Conservation (phyloP, 352 stramenopile genomes). For the Aphanomyces astaci region DNA sequence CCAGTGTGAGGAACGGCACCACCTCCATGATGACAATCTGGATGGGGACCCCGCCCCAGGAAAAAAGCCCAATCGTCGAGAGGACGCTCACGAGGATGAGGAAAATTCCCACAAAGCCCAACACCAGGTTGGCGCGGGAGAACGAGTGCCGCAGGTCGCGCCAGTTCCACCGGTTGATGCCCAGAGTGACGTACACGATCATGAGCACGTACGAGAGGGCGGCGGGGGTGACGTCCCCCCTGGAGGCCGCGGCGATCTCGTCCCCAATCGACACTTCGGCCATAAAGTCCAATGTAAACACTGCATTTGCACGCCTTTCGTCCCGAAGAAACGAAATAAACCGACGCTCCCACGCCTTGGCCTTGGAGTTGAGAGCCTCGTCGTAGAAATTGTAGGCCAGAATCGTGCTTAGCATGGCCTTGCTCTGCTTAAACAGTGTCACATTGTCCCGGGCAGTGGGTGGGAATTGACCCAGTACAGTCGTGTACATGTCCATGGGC, state of each 20-base stretch:
- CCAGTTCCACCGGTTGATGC: slow-evolving; percentile 53
- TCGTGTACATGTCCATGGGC: slow-evolving; percentile 49
- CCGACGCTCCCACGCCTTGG: slow-evolving; percentile 56
- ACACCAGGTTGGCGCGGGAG: slow-evolving; percentile 42
- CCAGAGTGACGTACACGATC: slow-evolving; percentile 58
- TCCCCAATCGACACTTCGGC: slow-evolving; percentile 50
- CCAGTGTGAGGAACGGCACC: slow-evolving; percentile 51
- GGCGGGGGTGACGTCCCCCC: slow-evolving; percentile 37
- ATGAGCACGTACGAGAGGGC: slow-evolving; percentile 53
- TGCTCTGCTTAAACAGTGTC: slow-evolving; percentile 39
- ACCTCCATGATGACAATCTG: slow-evolving; percentile 66
- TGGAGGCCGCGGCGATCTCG: slow-evolving; percentile 50
- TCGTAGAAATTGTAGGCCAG: slow-evolving; percentile 50
- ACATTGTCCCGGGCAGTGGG: slow-evolving; percentile 24
- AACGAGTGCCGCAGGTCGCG: slow-evolving; percentile 25
- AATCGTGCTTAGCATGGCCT: slow-evolving; percentile 37
- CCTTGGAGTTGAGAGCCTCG: slow-evolving; percentile 31
- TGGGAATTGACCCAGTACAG: slow-evolving; percentile 44
- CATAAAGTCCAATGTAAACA: slow-evolving; percentile 64
- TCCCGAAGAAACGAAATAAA: slow-evolving; percentile 55
- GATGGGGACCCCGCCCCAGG: slow-evolving; percentile 48
- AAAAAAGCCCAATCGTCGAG: slow-evolving; percentile 58
- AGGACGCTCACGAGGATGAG: slow-evolving; percentile 56
- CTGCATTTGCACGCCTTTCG: slow-evolving; percentile 34
- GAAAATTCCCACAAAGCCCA: slow-evolving; percentile 55